Base-by-base conservation (phyloP, 2,329 filamentous ascomycete species). In the Talaromyces sp. region DNA sequence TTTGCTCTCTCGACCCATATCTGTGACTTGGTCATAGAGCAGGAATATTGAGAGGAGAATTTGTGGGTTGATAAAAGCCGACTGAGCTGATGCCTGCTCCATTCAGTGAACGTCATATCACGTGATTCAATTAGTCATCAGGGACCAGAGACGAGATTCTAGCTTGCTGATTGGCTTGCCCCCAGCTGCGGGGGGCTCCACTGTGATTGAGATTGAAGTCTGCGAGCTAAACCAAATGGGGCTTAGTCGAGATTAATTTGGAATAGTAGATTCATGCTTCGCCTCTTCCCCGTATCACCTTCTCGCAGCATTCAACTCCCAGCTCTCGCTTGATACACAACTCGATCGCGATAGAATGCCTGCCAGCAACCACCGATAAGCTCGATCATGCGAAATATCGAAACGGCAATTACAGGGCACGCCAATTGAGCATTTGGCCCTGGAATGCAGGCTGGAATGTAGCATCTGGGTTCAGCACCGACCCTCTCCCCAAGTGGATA, bases 401-500 rank as follows among this genome's bases (percentile, higher is more conserved):
- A 52, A 52, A 52, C 49, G 49, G 27, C 17, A 19, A 27, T 52
- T 19, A 11, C 49, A 17, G n/a, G 27, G 33, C 49, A n/a, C 27
- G 0, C 25, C 13, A n/a, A 33, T 11, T 22, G 25, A 52, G 27
- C 7, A 33, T 52, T 52, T 33, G 49, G 25, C 49, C 9, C 49
- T 52, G 37, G 56, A 59, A 59, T 59, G 56, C 56, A 45, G 15
- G 19, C 37, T 27, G 56, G 39, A 45, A 45, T 43, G 56, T 17
- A 31, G 27, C 27, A 39, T 3, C 37, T 45, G 56, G 56, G 8
- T 39, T 59, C 56, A 59, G 56, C 56, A 59, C 56, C 56, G 56
- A 59, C 56, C 50, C 56, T 59, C 56, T 41, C 8, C 8, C 25
- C 5, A 43, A 45, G 56, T 59, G 56, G 56, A 45, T 59, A 59